These are phyloP conservation scores for Leavenworthia alabamica DNA, from an alignment of 345 rosid species.

Conservation along the genomic window DNA sequence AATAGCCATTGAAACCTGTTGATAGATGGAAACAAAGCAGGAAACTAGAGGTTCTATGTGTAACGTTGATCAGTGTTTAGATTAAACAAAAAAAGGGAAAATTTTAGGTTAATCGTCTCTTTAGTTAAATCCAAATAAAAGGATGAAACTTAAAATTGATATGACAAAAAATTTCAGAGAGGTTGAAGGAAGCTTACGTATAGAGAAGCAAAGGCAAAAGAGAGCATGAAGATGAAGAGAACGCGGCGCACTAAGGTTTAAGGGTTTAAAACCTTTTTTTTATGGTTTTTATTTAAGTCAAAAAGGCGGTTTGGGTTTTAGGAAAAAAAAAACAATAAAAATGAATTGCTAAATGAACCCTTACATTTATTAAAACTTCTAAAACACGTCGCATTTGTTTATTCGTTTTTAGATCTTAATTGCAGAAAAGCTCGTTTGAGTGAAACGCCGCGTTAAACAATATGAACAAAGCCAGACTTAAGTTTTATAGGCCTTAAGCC, in stretches of 20 bases:
- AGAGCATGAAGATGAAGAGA: neutral
- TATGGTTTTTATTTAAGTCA: neutral
- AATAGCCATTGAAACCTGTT: constrained; percentile 44
- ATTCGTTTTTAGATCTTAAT: too few species aligned
- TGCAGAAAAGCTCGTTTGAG: too few species aligned
- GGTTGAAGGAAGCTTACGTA: neutral
- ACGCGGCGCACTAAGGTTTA: neutral
- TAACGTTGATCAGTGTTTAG: neutral
- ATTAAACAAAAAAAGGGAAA: neutral
- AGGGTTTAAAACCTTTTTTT: constrained; percentile 7
- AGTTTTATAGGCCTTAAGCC: too few species aligned
- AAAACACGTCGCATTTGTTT: too few species aligned
- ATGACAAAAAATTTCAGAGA: neutral
- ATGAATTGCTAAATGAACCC: too few species aligned
- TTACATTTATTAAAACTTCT: too few species aligned
- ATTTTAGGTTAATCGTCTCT: neutral
- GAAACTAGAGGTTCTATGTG: neutral
- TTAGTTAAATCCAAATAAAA: neutral
- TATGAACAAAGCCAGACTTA: too few species aligned
- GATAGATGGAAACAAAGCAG: neutral
- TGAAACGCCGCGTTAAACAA: too few species aligned
- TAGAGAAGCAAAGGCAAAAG: neutral
- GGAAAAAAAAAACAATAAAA: too few species aligned
- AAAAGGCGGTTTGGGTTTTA: constrained; percentile 7
- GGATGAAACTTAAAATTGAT: neutral